Conservation (phyloP, 2,329 filamentous ascomycete genomes). For the Sporothrix schenckii region DNA sequence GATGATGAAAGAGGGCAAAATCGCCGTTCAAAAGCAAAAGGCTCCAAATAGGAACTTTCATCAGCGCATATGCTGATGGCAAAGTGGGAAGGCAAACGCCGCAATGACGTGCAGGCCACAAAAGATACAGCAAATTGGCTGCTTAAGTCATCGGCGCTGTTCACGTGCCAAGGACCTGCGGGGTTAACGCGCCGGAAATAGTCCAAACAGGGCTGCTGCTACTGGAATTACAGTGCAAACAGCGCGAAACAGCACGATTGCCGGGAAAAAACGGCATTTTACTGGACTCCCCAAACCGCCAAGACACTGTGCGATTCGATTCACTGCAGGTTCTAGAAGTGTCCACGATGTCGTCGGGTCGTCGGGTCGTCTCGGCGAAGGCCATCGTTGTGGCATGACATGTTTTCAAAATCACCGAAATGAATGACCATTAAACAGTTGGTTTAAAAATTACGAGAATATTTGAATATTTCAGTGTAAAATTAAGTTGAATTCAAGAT, state of each 20-base stretch:
- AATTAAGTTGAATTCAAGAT: no score
- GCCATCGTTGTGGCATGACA: no score
- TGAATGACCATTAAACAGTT: no score
- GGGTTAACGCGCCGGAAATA: slow-evolving; percentile 27
- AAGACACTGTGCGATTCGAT: no score
- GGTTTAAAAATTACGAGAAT: no score
- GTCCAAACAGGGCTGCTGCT: not conserved
- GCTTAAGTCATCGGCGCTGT: not conserved
- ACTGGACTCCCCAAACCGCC: not conserved
- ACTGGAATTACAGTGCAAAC: not conserved
- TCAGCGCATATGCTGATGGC: slow-evolving; percentile 7
- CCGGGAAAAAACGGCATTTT: no score
- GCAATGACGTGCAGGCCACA: slow-evolving; percentile 23
- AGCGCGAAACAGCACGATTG: not conserved
- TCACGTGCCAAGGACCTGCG: slow-evolving; percentile 28
- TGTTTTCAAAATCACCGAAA: no score
- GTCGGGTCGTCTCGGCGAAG: slow-evolving; percentile 9
- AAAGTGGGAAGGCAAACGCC: slow-evolving; percentile 27
- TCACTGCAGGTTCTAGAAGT: slow-evolving; percentile 5
- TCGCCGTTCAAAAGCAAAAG: not conserved
- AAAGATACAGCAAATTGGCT: not conserved
- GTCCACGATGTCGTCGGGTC: slow-evolving; percentile 1
- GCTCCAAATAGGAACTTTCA: slow-evolving; percentile 16
- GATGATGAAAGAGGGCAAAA: not conserved
- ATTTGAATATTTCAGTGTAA: no score